phyloP scores from a whole-genome alignment of 805 yeast genomes.

The Ogataea naganishii region DNA sequence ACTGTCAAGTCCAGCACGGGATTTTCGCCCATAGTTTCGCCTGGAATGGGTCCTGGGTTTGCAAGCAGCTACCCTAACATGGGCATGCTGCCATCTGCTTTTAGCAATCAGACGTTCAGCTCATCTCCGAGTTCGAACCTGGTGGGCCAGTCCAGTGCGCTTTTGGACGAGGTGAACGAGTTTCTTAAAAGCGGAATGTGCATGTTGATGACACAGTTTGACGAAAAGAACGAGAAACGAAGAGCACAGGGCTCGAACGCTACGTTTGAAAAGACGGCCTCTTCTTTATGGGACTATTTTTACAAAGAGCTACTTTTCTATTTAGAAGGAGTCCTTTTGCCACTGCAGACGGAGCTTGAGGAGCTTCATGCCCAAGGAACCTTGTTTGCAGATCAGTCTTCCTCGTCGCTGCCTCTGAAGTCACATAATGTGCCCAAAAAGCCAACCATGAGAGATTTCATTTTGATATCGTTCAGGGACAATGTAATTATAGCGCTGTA shows the following conservation, averaged over 20 bases:
- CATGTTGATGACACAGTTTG: conserved; percentile 16
- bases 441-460: conserved; percentile 29
- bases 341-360: conserved; percentile 41
- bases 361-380: conserved; percentile 9
- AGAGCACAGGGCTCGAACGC: conserved; percentile 12
- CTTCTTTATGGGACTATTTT: conserved; percentile 49
- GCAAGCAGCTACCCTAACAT: no score
- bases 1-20: no score
- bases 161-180: conserved; percentile 37
- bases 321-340: conserved; percentile 52
- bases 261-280: conserved; percentile 26
- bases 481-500: conserved; percentile 43
- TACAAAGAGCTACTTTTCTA: conserved; percentile 47
- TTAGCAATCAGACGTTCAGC: no score
- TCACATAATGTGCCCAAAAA: conserved; percentile 1
- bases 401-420: no score
- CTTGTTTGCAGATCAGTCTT: no score
- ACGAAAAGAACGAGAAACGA: conserved; percentile 20
- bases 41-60: no score
- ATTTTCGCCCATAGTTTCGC: no score
- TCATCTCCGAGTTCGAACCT: no score
- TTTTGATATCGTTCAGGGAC: conserved; percentile 42
- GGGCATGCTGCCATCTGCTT: no score
- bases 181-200: conserved; percentile 34
- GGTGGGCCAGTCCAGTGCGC: conserved; percentile 20